phyloP scores from a whole-genome alignment of 2,329 filamentous ascomycete species.

The Penicillium sp. region DNA sequence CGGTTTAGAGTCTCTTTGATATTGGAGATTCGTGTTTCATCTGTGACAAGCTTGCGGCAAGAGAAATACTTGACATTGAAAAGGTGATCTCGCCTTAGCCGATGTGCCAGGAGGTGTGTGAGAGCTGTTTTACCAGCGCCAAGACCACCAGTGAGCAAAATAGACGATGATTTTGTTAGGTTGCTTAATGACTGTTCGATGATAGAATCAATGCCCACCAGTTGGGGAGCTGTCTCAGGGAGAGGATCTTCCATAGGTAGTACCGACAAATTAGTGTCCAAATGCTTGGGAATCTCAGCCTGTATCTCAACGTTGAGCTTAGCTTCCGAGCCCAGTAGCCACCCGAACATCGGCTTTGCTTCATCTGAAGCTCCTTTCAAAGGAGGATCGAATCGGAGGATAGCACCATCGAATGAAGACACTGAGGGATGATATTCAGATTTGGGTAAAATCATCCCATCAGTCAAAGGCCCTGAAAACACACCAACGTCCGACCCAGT shows the following conservation, averaged over 20 bases:
- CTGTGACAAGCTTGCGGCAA: conserved; percentile 81
- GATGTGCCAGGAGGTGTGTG: conserved; percentile 71
- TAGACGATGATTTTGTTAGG: conserved; percentile 80
- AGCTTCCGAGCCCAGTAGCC: conserved; percentile 76
- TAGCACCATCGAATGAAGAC: conserved; percentile 75
- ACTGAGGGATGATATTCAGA: conserved; percentile 55
- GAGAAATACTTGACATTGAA: conserved; percentile 85
- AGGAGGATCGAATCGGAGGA: conserved; percentile 73
- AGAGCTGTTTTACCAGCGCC: conserved; percentile 88
- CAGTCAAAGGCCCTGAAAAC: conserved; percentile 80
- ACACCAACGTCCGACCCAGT: conserved; percentile 59
- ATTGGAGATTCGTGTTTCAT: conserved; percentile 83
- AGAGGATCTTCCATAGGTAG: conserved; percentile 57
- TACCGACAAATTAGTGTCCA: conserved; percentile 44
- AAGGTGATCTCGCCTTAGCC: conserved; percentile 68
- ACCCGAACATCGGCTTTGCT: conserved; percentile 47
- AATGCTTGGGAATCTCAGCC: conserved; percentile 65
- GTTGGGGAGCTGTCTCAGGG: conserved; percentile 52
- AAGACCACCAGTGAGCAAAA: conserved; percentile 82
- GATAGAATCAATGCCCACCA: conserved; percentile 83
- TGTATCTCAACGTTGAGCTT: conserved; percentile 75
- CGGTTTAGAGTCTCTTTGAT: conserved; percentile 86
- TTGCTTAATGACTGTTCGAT: conserved; percentile 72
- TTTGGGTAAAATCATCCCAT: conserved; percentile 75
- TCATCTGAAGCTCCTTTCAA: conserved; percentile 36